A percentile compares a stretch with the other conserved stretches of the same genome.
These are phyloP conservation scores for Hypoxylon rubiginosum DNA, from an alignment of 2,329 filamentous ascomycete species.

Conservation along the genomic window DNA sequence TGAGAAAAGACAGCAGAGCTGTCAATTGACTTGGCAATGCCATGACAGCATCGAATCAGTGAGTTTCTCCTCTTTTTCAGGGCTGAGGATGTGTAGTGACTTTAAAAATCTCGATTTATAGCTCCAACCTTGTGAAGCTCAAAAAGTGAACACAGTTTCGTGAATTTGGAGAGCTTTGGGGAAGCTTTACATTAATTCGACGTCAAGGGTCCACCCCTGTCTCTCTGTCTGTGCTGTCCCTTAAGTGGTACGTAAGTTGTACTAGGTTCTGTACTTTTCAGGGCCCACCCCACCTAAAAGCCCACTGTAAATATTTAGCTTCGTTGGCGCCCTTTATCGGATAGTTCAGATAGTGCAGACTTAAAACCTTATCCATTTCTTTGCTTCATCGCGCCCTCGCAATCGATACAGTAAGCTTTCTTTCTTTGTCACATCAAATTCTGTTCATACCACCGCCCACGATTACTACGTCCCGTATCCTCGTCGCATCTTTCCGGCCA, in stretches of 20 bases:
- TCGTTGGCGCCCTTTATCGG: not conserved
- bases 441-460: not conserved
- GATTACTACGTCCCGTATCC: constrained; percentile 17
- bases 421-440: constrained; percentile 1
- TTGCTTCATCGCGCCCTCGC: not conserved
- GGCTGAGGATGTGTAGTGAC: constrained; percentile 11
- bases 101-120: not conserved
- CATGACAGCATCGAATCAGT: constrained; percentile 50
- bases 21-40: constrained; percentile 48
- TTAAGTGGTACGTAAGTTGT: not conserved
- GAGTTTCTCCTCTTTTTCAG: not conserved
- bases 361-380: constrained; percentile 25
- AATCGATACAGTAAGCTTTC: constrained; percentile 2
- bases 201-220: constrained; percentile 38
- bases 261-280: constrained; percentile 27
- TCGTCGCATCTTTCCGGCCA: not conserved
- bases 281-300: constrained; percentile 31
- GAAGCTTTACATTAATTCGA: constrained; percentile 42
- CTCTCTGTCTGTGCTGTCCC: not conserved
- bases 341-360: constrained; percentile 19
- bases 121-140: constrained; percentile 23
- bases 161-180: constrained; percentile 42
- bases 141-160: constrained; percentile 49
- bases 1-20: constrained; percentile 51
- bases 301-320: constrained; percentile 34